Percentiles rank a stretch among this genome's conserved stretches.
Conservation (phyloP, 805 yeast species). For the Wickerhamiella domercqiae region DNA sequence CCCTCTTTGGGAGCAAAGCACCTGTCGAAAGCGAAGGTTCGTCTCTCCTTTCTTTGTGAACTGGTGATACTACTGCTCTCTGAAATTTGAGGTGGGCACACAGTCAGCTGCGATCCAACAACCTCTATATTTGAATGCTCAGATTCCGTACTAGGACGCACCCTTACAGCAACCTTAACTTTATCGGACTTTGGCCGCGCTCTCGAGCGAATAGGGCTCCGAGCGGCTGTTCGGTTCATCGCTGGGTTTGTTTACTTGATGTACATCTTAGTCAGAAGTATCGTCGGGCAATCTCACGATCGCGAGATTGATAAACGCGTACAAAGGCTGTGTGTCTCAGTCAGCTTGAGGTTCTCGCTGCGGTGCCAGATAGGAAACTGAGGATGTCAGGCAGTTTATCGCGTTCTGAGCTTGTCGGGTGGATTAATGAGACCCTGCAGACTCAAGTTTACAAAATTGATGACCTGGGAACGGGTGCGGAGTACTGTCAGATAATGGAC, state of each 20-base stretch:
- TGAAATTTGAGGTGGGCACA: slow-evolving; percentile 8
- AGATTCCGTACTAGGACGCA: slow-evolving; percentile 19
- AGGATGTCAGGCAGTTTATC: too few relatives aligned
- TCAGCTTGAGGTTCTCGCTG: too few relatives aligned
- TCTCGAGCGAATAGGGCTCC: too few relatives aligned
- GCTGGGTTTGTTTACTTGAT: too few relatives aligned
- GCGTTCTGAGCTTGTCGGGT: slow-evolving; percentile 63
- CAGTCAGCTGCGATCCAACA: slow-evolving; percentile 12
- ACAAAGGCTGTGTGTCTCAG: too few relatives aligned
- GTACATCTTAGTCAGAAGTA: too few relatives aligned
- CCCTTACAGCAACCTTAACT: slow-evolving; percentile 28
- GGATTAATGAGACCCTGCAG: slow-evolving; percentile 65
- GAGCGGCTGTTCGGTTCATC: too few relatives aligned
- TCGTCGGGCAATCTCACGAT: too few relatives aligned
- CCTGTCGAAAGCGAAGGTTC: slow-evolving; percentile 35
- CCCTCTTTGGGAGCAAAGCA: slow-evolving; percentile 31
- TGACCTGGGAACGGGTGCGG: slow-evolving; percentile 92
- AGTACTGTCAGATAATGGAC: slow-evolving; percentile 84
- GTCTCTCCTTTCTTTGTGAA: slow-evolving; percentile 20
- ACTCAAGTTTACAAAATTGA: slow-evolving; percentile 65
- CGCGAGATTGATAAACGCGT: too few relatives aligned
- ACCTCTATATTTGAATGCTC: slow-evolving; percentile 11
- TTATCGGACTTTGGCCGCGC: slow-evolving; percentile 1
- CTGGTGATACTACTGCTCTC: slow-evolving; percentile 1
- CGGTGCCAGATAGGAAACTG: too few relatives aligned